Evolutionary conservation across 1,139 yeast genomes (phyloP).

Genomic region (Candida frijolesensis): DNA sequence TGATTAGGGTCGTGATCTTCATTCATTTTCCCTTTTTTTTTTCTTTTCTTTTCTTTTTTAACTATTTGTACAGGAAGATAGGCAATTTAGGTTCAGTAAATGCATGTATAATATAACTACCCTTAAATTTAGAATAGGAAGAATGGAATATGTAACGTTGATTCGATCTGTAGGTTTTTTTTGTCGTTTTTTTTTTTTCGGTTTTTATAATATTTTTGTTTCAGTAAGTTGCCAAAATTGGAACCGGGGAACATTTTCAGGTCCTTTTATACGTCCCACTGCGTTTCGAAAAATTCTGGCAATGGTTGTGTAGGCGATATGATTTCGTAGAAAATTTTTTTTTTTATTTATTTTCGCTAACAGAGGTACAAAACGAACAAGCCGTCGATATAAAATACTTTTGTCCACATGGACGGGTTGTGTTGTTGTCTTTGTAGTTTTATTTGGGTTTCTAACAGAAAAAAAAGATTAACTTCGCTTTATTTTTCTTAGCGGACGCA

Average conservation of each 20-base stretch:
- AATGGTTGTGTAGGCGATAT: conserved; percentile 1
- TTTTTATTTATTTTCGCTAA: background rate
- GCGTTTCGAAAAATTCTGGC: background rate
- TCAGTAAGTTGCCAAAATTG: conserved; percentile 3
- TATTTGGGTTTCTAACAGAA: background rate
- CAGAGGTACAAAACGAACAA: background rate
- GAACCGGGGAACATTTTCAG: conserved; percentile 1
- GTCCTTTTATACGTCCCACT: conserved; percentile 2
- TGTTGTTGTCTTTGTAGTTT: background rate
- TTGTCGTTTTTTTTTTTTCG: background rate
- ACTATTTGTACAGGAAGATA: background rate
- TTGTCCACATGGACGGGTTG: background rate
- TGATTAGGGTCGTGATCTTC: conserved; percentile 1
- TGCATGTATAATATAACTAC: conserved; percentile 1
- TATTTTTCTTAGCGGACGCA: background rate
- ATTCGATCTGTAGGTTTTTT: background rate
- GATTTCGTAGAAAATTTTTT: background rate
- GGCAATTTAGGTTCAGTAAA: background rate
- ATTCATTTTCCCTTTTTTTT: conserved; percentile 1
- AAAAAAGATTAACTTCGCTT: background rate
- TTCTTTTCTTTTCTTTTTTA: background rate
- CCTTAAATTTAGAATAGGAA: background rate
- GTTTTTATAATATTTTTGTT: background rate
- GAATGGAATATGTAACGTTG: background rate
- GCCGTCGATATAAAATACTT: background rate